Conservation (phyloP, 805 yeast species). For the Cyberlindnera maritima region DNA sequence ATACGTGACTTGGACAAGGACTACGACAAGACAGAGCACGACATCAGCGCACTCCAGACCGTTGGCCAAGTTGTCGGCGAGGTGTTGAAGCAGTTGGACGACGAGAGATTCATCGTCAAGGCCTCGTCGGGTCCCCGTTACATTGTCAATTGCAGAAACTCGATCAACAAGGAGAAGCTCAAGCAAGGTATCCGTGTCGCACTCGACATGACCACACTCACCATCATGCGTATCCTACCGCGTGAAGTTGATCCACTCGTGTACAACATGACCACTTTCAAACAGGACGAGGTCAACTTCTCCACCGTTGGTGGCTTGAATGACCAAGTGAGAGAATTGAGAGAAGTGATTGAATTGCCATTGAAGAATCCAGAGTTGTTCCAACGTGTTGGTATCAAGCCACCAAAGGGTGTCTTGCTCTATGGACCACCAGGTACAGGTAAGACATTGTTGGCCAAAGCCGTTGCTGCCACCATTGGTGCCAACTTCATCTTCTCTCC, state of each 20-base stretch:
- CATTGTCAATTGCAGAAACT: constrained; percentile 95
- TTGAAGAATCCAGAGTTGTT: constrained; percentile 95
- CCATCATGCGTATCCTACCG: constrained; percentile 96
- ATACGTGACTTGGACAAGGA: constrained; percentile 81
- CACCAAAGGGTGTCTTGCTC: constrained; percentile 96
- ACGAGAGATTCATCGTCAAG: constrained; percentile 91
- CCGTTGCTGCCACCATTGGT: constrained; percentile 98
- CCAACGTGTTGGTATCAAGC: constrained; percentile 93
- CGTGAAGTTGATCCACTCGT: constrained; percentile 98
- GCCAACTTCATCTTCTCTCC: constrained; percentile 98
- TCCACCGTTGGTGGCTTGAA: constrained; percentile 94
- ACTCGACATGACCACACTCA: constrained; percentile 93
- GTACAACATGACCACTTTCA: constrained; percentile 96
- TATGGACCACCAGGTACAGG: constrained; percentile 99
- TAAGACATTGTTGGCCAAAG: constrained; percentile 92
- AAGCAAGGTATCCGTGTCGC: constrained; percentile 96
- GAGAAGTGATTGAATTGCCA: constrained; percentile 97
- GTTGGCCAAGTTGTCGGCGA: constrained; percentile 98
- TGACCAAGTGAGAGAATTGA: constrained; percentile 92
- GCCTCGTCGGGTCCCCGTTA: constrained; percentile 97
- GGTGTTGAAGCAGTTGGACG: constrained; percentile 91
- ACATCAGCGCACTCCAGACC: constrained; percentile 93
- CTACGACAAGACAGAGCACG: constrained; percentile 92
- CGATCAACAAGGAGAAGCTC: constrained; percentile 77
- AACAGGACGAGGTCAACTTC: constrained; percentile 96